These are phyloP conservation scores for Salvia rosmarinus DNA, from an alignment of 257 asterid genomes.

Conservation along the genomic window DNA sequence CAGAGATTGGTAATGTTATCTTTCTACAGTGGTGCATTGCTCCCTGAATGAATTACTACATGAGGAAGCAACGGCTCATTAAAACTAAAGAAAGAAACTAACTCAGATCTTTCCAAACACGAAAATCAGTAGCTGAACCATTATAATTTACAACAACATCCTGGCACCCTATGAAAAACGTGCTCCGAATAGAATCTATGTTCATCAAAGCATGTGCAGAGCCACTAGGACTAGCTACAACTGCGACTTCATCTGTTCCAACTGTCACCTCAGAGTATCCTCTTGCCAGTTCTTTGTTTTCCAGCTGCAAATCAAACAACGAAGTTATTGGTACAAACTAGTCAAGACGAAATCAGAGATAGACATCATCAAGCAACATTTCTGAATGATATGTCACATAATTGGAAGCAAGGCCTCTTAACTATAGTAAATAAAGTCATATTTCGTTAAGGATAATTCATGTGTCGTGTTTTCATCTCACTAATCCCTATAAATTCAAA, in stretches of 20 bases:
- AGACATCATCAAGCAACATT: not conserved
- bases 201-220: constrained; percentile 87
- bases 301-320: constrained; percentile 59
- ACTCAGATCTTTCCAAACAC: constrained; percentile 76
- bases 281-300: constrained; percentile 48
- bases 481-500: not conserved
- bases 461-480: not conserved
- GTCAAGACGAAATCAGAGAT: constrained; percentile 10
- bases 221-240: constrained; percentile 74
- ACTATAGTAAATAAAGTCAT: not conserved
- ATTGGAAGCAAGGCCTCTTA: not conserved
- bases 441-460: not conserved
- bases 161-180: constrained; percentile 87
- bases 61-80: not conserved
- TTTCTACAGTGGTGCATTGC: no score
- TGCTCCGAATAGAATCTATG: constrained; percentile 51
- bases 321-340: not conserved
- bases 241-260: constrained; percentile 78
- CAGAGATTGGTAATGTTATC: no score
- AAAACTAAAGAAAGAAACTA: not conserved
- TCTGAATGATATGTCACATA: not conserved
- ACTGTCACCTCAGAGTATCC: constrained; percentile 74
- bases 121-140: constrained; percentile 66
- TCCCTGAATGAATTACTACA: not conserved
- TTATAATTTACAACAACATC: constrained; percentile 56